Evolutionary conservation across 164 flowering plant genomes (phyloP).

Genomic region (Piper longum): DNA sequence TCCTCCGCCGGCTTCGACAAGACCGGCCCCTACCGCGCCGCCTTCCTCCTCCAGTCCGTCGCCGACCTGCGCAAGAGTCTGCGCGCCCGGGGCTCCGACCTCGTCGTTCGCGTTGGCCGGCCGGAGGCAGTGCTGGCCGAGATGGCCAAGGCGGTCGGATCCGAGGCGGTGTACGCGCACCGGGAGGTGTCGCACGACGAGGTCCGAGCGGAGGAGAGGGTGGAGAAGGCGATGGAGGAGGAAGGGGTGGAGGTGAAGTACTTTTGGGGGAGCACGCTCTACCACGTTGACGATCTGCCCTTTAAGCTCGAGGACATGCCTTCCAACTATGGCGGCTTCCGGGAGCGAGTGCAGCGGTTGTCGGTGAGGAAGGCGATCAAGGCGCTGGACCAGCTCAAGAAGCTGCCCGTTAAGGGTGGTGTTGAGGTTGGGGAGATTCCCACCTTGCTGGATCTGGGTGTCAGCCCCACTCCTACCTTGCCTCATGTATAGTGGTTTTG

Average conservation of each 20-base stretch:
- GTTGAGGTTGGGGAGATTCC: slow-evolving; percentile 90
- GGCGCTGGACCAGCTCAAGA: slow-evolving; percentile 66
- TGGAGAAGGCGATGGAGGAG: slow-evolving; percentile 65
- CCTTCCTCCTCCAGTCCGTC: slow-evolving; percentile 70
- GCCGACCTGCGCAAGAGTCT: slow-evolving; percentile 55
- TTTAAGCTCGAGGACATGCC: slow-evolving; percentile 87
- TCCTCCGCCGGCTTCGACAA: slow-evolving; percentile 84
- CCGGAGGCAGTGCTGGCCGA: slow-evolving; percentile 72
- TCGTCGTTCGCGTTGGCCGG: slow-evolving; percentile 66
- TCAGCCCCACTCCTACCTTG: slow-evolving; percentile 40
- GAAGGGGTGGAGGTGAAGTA: slow-evolving; percentile 86
- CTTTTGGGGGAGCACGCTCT: slow-evolving; percentile 95
- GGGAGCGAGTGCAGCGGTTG: slow-evolving; percentile 59
- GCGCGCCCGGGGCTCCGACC: slow-evolving; percentile 68
- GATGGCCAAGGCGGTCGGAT: slow-evolving; percentile 66
- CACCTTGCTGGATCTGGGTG: slow-evolving; percentile 63
- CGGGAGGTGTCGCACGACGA: slow-evolving; percentile 72
- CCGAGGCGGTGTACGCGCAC: slow-evolving; percentile 76
- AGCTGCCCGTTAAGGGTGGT: slow-evolving; percentile 64
- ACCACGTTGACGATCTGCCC: slow-evolving; percentile 84
- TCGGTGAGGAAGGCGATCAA: slow-evolving; percentile 67
- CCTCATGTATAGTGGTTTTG: slow-evolving; percentile 35
- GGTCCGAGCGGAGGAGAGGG: slow-evolving; percentile 64
- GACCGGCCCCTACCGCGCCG: slow-evolving; percentile 72
- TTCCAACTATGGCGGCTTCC: slow-evolving; percentile 65